Conservation (phyloP, 208 protist genomes). For the Phytomonas francai region DNA sequence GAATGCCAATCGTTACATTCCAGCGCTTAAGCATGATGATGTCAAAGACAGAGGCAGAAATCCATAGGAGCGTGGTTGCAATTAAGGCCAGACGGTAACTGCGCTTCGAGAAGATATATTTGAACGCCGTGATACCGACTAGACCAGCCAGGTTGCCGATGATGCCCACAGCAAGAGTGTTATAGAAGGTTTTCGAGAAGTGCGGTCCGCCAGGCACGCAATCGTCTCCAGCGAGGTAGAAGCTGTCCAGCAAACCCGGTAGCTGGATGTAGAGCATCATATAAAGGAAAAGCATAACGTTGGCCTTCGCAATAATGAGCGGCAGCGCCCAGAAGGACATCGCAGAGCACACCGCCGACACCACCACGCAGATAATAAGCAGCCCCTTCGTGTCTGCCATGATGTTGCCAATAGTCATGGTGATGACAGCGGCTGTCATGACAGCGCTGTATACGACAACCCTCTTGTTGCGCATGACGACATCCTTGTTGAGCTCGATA, state of each 20-base stretch:
- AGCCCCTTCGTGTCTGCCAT: slow-evolving; percentile 23
- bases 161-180: slow-evolving; percentile 28
- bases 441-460: slow-evolving; percentile 41
- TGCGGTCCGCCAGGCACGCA: slow-evolving; percentile 37
- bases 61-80: slow-evolving; percentile 21
- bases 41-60: slow-evolving; percentile 39
- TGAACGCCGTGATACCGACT: slow-evolving; percentile 35
- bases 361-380: slow-evolving; percentile 25
- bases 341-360: slow-evolving; percentile 29
- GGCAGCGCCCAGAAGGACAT: slow-evolving; percentile 50
- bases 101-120: slow-evolving; percentile 42
- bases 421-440: slow-evolving; percentile 37
- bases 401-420: slow-evolving; percentile 35
- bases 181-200: slow-evolving; percentile 62
- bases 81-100: slow-evolving; percentile 42
- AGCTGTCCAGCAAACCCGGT: slow-evolving; percentile 26
- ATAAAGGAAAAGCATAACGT: slow-evolving; percentile 43
- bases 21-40: slow-evolving; percentile 58
- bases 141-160: slow-evolving; percentile 37
- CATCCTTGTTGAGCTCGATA: slow-evolving; percentile 63
- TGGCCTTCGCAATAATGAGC: slow-evolving; percentile 46
- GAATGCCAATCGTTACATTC: slow-evolving; percentile 38
- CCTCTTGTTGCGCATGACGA: slow-evolving; percentile 31
- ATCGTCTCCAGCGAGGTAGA: slow-evolving; percentile 34
- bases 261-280: slow-evolving; percentile 36